Conservation (phyloP, 331 rosid species). For the Dryas integrifolia region DNA sequence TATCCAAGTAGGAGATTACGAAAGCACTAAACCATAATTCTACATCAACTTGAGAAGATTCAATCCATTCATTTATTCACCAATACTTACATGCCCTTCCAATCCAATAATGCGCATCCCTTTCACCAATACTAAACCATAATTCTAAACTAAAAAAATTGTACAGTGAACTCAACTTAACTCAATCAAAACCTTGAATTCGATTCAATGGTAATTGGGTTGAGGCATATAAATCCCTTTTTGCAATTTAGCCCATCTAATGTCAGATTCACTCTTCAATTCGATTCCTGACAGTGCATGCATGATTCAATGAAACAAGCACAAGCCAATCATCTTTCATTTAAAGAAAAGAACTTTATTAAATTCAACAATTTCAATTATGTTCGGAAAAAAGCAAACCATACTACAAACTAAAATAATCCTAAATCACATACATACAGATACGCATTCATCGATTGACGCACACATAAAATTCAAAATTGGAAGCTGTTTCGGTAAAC, state of each 20-base stretch:
- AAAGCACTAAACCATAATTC: not conserved
- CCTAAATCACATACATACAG: not conserved
- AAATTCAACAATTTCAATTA: not conserved
- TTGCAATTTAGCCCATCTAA: not conserved
- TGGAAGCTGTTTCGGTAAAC: not conserved
- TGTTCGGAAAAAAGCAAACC: not conserved
- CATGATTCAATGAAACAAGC: constrained; percentile 1
- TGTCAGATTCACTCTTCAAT: not conserved
- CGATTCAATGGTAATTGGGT: not conserved
- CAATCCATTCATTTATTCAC: not conserved
- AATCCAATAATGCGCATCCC: not conserved
- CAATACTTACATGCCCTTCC: not conserved
- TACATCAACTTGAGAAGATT: not conserved
- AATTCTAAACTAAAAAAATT: too few relatives aligned
- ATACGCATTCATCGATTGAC: not conserved
- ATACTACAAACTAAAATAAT: not conserved
- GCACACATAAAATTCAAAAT: not conserved
- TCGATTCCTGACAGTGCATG: not conserved
- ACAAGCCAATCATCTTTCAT: not conserved
- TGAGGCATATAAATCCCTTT: not conserved
- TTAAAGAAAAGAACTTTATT: not conserved
- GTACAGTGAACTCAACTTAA: not conserved
- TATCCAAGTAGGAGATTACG: not conserved
- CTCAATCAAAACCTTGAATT: not conserved
- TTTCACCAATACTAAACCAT: too few relatives aligned